phyloP scores from a whole-genome alignment of 371 early-diverging fungal species.

The Apophysomyces ossiformis region DNA sequence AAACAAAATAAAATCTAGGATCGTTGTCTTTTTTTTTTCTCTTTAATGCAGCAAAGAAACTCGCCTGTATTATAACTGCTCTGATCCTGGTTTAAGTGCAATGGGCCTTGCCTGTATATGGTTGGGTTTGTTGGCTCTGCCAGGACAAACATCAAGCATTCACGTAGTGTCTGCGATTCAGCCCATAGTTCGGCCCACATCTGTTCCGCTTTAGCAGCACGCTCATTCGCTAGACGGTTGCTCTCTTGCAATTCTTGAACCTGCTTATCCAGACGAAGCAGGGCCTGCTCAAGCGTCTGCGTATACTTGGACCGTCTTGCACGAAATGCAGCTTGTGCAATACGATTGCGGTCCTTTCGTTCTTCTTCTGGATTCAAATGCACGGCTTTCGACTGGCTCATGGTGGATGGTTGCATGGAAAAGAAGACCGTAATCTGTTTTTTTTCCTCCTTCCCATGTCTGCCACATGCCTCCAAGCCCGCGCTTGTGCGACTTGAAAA shows the following conservation, averaged over 20 bases:
- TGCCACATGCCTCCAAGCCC: no score
- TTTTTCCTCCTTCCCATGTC: no score
- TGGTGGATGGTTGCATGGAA: not conserved
- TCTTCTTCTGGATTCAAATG: not conserved
- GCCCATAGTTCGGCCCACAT: constrained; percentile 3
- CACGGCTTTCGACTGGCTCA: not conserved
- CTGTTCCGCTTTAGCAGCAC: constrained; percentile 21
- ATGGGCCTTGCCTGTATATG: not conserved
- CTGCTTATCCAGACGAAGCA: constrained; percentile 16
- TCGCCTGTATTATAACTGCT: not conserved
- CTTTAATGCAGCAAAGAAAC: not conserved
- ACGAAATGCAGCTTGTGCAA: constrained; percentile 35
- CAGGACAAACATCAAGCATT: not conserved
- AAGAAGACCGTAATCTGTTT: not conserved
- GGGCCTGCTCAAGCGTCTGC: constrained; percentile 17
- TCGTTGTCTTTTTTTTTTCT: not conserved
- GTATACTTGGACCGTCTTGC: constrained; percentile 26
- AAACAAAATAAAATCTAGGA: not conserved
- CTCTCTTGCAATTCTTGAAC: constrained; percentile 25
- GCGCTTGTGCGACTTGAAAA: no score
- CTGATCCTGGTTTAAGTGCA: not conserved
- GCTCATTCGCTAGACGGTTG: constrained; percentile 17
- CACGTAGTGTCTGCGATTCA: constrained; percentile 6
- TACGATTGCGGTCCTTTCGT: constrained; percentile 21
- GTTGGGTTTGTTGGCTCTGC: not conserved